Evolutionary conservation across 1,284 basidiomycete genomes (phyloP), one percentile per base, ranked within the genome.

Genomic region (Lentinula novae-zelandiae): DNA sequence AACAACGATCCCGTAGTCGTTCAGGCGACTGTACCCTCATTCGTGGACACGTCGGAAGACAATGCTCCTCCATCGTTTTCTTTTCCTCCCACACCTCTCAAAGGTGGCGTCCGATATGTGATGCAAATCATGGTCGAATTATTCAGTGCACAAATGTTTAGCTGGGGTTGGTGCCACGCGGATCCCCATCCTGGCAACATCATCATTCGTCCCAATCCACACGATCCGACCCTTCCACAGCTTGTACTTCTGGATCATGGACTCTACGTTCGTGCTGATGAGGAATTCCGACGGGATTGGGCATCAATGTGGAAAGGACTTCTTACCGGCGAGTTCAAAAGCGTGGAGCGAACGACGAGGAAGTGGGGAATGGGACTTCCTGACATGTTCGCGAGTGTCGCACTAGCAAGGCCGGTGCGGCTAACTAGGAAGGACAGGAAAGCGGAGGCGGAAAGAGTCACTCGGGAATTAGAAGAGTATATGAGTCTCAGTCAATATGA

Each of bases 241-340:
- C 80, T 96, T 49, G 93, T 95, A 34, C 78, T 96, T 9, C 84
- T 96, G 65, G 94, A 96, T 69, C 94, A 96, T 70, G 94, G 94
- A 0, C 76, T 96, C 17, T 96, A 93, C 68, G 90, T 94, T 34
- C 78, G 78, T 3, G 79, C 91, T 1, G 72, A 81, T n/a, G 79
- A 84, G 20, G 68, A 78, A 2, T 91, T 95, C 71, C 81, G 83
- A 62, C 77, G 80, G 46, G 83, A 94, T 60, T 94, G 93, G 76
- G 90, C 90, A 15, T 76, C 79, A 4, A 76, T 96, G 0, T 96
- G 93, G 94, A 80, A 87, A 56, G 87, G 83, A 0, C 79, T 96
- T 64, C 82, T 96, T 51, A 82, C 84, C 0, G 80, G 84, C 7
- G 90, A 96, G 71, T 84, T 87, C 65, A 73, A 75, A 0, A 77